A percentile compares a stretch with the other conserved stretches of the same genome.
phyloP scores from a whole-genome alignment of 2,329 filamentous ascomycete species.

The Verruconis gallopava region DNA sequence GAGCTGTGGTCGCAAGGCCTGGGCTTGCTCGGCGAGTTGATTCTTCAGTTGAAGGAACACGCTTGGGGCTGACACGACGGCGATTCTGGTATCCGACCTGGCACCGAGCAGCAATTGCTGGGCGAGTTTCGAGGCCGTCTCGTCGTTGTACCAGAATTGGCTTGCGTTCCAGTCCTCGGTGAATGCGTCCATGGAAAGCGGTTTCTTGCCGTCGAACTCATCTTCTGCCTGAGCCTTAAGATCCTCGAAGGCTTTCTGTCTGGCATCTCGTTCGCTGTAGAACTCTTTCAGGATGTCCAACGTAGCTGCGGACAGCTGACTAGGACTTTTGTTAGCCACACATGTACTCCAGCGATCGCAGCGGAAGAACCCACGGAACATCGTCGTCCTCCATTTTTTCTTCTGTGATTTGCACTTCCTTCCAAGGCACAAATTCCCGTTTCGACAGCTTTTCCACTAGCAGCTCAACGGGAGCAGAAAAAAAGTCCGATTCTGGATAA shows the following conservation, averaged over 20 bases:
- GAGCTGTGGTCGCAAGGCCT: slow-evolving; percentile 36
- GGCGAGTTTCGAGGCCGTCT: slow-evolving; percentile 53
- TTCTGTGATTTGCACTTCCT: too few species aligned
- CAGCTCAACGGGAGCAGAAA: too few species aligned
- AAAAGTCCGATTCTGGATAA: too few species aligned
- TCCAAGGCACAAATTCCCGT: too few species aligned
- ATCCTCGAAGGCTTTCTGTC: slow-evolving; percentile 53
- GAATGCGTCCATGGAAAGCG: slow-evolving; percentile 55
- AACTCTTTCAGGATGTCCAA: slow-evolving; percentile 61
- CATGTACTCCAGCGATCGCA: neutral
- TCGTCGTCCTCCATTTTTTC: slow-evolving; percentile 12
- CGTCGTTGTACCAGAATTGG: slow-evolving; percentile 74
- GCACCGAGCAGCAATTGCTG: slow-evolving; percentile 51
- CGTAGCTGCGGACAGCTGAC: slow-evolving; percentile 51
- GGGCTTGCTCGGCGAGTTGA: slow-evolving; percentile 35
- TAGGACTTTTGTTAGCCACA: slow-evolving; percentile 25
- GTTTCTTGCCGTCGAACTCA: slow-evolving; percentile 27
- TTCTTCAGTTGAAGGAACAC: slow-evolving; percentile 68
- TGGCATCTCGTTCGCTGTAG: slow-evolving; percentile 57
- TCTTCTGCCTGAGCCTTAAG: slow-evolving; percentile 50
- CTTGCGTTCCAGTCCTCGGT: slow-evolving; percentile 72
- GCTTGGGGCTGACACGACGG: slow-evolving; percentile 61
- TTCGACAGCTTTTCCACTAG: too few species aligned
- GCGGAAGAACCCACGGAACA: slow-evolving; percentile 12
- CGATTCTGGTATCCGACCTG: slow-evolving; percentile 46